Conservation (phyloP, 2,329 filamentous ascomycete genomes). For the Pestalotiopsis fici region DNA sequence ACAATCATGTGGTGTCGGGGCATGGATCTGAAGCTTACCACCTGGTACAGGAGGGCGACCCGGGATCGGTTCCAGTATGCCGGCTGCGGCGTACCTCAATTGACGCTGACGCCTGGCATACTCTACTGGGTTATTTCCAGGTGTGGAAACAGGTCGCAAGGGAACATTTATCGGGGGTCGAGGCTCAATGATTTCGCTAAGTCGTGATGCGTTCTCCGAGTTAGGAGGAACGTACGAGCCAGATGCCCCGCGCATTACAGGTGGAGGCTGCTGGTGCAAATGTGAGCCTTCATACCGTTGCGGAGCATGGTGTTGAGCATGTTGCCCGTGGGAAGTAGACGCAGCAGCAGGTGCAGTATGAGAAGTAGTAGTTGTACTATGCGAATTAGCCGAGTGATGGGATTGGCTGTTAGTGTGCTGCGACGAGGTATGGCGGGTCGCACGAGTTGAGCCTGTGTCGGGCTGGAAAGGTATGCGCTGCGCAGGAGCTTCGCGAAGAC, state of each 20-base stretch:
- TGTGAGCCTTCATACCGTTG: conserved; percentile 30
- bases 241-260: conserved; percentile 34
- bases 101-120: conserved; percentile 61
- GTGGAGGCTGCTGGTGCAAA: conserved; percentile 30
- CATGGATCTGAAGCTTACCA: conserved; percentile 49
- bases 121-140: conserved; percentile 70
- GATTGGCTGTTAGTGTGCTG: conserved; percentile 36
- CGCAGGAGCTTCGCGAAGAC: conserved; percentile 78
- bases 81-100: conserved; percentile 26
- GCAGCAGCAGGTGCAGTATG: no score
- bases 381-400: conserved; percentile 19
- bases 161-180: conserved; percentile 61
- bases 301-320: conserved; percentile 22
- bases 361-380: not conserved
- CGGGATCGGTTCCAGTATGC: conserved; percentile 34
- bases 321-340: conserved; percentile 16
- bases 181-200: conserved; percentile 72
- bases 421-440: conserved; percentile 58
- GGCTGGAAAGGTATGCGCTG: conserved; percentile 85
- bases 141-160: conserved; percentile 74
- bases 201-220: conserved; percentile 57
- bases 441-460: conserved; percentile 67
- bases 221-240: conserved; percentile 53
- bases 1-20: not conserved
- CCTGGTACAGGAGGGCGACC: conserved; percentile 62